A percentile compares a stretch with the other conserved stretches of the same genome.
These are phyloP conservation scores for Blechomonas ayalai DNA, from an alignment of 208 protist species.

Conservation along the genomic window DNA sequence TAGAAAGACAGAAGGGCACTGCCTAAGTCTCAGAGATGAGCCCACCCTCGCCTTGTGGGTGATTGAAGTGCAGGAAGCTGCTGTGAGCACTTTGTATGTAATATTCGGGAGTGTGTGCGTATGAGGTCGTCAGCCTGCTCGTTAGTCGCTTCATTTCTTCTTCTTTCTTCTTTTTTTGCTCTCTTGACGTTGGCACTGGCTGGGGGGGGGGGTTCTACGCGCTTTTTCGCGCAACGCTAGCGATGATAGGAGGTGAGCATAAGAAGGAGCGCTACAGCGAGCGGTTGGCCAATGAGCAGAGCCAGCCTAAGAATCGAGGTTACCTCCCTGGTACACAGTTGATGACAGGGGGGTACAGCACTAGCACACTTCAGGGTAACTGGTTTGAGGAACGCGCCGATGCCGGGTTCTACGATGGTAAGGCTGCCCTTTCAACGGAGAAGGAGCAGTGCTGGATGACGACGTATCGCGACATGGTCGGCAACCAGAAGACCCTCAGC, in stretches of 20 bases:
- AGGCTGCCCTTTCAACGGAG: slow-evolving; percentile 38
- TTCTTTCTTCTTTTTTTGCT: slow-evolving; percentile 1
- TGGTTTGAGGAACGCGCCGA: slow-evolving; percentile 82
- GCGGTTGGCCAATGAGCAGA: slow-evolving; percentile 53
- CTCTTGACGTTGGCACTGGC: not conserved
- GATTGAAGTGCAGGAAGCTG: too few relatives aligned
- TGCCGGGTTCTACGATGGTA: slow-evolving; percentile 72
- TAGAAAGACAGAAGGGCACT: too few relatives aligned
- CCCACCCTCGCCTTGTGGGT: too few relatives aligned
- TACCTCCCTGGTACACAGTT: slow-evolving; percentile 78
- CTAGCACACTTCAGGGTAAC: slow-evolving; percentile 70
- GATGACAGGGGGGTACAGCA: slow-evolving; percentile 66
- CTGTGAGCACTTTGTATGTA: slow-evolving; percentile 3
- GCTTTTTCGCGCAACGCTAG: not conserved
- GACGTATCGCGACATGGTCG: slow-evolving; percentile 32
- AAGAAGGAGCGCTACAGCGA: slow-evolving; percentile 88
- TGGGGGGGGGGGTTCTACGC: too few relatives aligned
- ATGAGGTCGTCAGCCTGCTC: not conserved
- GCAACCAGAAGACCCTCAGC: slow-evolving; percentile 23
- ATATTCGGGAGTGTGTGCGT: slow-evolving; percentile 1
- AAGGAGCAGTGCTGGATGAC: slow-evolving; percentile 39
- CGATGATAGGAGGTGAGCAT: slow-evolving; percentile 86
- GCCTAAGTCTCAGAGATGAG: too few relatives aligned
- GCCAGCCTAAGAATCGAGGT: slow-evolving; percentile 82
- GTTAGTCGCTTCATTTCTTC: not conserved